Evolutionary conservation across 129 eudicot species (phyloP).

Genomic region (Apium graveolens): DNA sequence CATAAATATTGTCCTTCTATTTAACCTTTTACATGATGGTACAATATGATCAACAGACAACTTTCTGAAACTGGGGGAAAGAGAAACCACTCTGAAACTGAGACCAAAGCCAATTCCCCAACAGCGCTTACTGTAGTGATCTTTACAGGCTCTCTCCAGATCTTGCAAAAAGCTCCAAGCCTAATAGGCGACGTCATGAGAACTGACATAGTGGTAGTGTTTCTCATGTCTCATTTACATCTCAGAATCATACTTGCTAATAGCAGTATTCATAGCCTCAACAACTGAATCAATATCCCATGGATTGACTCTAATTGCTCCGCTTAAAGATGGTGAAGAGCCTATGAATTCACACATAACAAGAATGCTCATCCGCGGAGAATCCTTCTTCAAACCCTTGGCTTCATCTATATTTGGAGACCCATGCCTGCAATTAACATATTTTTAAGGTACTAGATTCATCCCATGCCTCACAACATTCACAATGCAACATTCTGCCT

Average conservation of each 20-base stretch:
- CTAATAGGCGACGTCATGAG: slow-evolving; percentile 39
- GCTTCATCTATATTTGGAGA: slow-evolving; percentile 25
- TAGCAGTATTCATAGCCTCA: slow-evolving; percentile 51
- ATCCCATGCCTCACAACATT: slow-evolving; percentile 65
- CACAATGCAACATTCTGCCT: slow-evolving; percentile 56
- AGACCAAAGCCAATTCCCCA: slow-evolving; percentile 60
- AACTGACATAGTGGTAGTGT: slow-evolving; percentile 32
- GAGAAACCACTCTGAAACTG: slow-evolving; percentile 50
- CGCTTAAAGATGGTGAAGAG: slow-evolving; percentile 61
- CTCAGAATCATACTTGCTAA: slow-evolving; percentile 37
- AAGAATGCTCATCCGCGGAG: slow-evolving; percentile 32
- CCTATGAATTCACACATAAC: slow-evolving; percentile 65
- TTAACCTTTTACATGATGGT: slow-evolving; percentile 25
- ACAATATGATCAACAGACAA: slow-evolving; percentile 29
- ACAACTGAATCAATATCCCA: slow-evolving; percentile 57
- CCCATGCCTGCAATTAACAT: slow-evolving; percentile 56
- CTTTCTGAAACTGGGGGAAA: slow-evolving; percentile 60
- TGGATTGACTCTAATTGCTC: slow-evolving; percentile 62
- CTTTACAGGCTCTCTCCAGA: slow-evolving; percentile 33
- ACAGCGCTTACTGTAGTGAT: slow-evolving; percentile 45
- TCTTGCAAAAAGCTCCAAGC: slow-evolving; percentile 34
- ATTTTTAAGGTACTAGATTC: slow-evolving; percentile 61
- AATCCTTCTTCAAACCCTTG: slow-evolving; percentile 22
- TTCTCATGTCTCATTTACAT: slow-evolving; percentile 50
- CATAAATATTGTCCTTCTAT: slow-evolving; percentile 38